Base-by-base conservation (phyloP, 352 stramenopile species). In the Globisporangium megalacanthum region DNA sequence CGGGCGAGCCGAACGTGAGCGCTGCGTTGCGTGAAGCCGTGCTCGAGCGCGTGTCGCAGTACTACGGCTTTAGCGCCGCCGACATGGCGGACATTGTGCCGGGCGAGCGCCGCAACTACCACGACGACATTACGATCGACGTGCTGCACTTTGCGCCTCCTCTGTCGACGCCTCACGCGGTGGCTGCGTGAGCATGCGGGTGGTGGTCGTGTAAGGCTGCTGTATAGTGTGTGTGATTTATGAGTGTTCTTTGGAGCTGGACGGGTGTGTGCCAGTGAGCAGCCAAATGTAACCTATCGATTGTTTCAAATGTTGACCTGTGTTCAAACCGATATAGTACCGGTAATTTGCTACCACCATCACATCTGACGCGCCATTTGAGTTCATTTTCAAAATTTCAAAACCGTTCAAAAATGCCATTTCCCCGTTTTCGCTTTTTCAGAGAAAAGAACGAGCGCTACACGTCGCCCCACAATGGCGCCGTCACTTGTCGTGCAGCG, bases 41-140 rank as follows among this genome's bases (percentile, higher is more conserved):
- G 51, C 62, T 88, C 7, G 69, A 82, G 33, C 76, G 75, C 33
- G 77, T 88, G 45, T 75, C 77, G 4, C 69, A 68, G 33, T 74
- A 83, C 25, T 88, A 84, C 49, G 75, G 75, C 46, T 72, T 80
- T 10, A 79, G 62, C 31, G 53, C 57, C 3, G 47, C 55, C 20
- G 75, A 88, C 48, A 61, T 88, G 58, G 75, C 77, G 52, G 65
- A 79, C 48, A 78, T 88, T 49, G 61, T 69, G 9, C 77, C 77
- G 2, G 77, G 77, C 14, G 71, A 88, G 51, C 75, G 77, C 11
- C 66, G 77, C 49, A 77, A 84, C 56, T 88, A 86, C 61, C 77
- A 88, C 59, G 77, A 88, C 41, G 77, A 88, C 62, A 88, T 88
- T 53, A 88, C 77, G 17, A 86, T 88, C 56, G 77, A 88, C 49